Base-by-base conservation (phyloP, 768 basidiomycete species). In the Thelephora aurantiotincta region DNA sequence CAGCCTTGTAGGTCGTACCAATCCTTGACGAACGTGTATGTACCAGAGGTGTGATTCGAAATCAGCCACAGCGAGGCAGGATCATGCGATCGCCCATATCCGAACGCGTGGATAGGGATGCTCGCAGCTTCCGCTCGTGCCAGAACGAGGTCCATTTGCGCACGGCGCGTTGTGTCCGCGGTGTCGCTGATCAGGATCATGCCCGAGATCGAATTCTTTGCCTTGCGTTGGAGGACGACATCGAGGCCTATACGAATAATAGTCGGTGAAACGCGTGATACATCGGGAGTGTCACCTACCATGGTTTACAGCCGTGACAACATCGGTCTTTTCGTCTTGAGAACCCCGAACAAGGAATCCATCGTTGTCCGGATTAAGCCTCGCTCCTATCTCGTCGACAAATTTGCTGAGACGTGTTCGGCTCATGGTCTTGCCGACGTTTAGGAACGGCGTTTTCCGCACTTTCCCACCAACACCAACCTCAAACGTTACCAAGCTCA, bases 51-150 rank as follows among this genome's bases (percentile, higher is more conserved):
- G 62, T 98, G 92, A 63, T 97, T 98, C 9, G 93, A 97, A 75
- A 99, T 93, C 42, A 98, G 79, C 96, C 96, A 98, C 33, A 99
- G 75, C 6, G 92, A 94, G 12, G 90, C 90, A 14, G 96, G 96
- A 62, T 98, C 96, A 60, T 98, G 96, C 13, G 90, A 87, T 50
- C 89, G 86, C 22, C 93, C 94, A 58, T 94, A 99, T 45, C 96
- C 96, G 54, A 99, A 84, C 2, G 93, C 86, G 62, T 99, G 94
- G 48, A 99, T 96, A 3, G 96, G 93, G 20, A 96, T 80, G 60
- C 91, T 91, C 26, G 89, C 96, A 11, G 96, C 94, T 59, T 99
- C 96, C 1, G 92, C 86, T 34, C 96, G 83, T 38, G 94, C 93
- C 43, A 97, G 83, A 13, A 97, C 93, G 13, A 99, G 75, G 61